Evolutionary conservation across 2,329 filamentous ascomycete genomes (phyloP).

Genomic region (Exophiala mesophila): DNA sequence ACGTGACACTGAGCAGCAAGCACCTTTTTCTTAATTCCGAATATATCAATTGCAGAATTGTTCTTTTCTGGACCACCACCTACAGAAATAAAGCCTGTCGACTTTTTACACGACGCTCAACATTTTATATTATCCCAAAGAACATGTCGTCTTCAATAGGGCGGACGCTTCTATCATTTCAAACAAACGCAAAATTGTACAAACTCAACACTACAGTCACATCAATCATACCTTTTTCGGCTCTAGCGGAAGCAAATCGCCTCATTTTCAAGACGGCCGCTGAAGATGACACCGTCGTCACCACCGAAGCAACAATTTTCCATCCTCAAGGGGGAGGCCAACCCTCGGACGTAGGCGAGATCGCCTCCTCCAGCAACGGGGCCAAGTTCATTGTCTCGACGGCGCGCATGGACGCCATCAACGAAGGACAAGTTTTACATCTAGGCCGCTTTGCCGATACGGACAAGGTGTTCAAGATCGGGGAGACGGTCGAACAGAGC

Average conservation of each 20-base stretch:
- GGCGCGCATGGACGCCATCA: conserved; percentile 52
- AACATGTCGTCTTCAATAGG: conserved; percentile 13
- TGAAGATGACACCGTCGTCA: conserved; percentile 52
- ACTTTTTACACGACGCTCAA: too few relatives aligned
- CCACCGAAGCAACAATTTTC: conserved; percentile 65
- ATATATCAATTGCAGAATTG: too few relatives aligned
- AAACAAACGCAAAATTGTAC: conserved; percentile 21
- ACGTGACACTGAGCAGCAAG: too few relatives aligned
- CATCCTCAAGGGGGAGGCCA: conserved; percentile 72
- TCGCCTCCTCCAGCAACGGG: conserved; percentile 32
- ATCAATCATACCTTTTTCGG: conserved; percentile 46
- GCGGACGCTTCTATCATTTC: conserved; percentile 16
- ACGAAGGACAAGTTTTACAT: conserved; percentile 58
- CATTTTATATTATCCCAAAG: too few relatives aligned
- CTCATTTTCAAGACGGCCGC: conserved; percentile 55
- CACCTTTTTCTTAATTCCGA: too few relatives aligned
- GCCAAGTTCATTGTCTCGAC: conserved; percentile 49
- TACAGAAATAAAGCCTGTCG: too few relatives aligned
- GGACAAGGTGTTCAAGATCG: conserved; percentile 35
- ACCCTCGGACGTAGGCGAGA: conserved; percentile 61
- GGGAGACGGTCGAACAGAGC: conserved; percentile 48
- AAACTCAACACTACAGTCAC: conserved; percentile 26
- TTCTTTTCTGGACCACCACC: too few relatives aligned
- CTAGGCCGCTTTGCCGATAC: conserved; percentile 52
- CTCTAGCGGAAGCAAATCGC: conserved; percentile 49